Base-by-base conservation (phyloP, 495 filamentous ascomycete species). In the Penicillium diatomitis region DNA sequence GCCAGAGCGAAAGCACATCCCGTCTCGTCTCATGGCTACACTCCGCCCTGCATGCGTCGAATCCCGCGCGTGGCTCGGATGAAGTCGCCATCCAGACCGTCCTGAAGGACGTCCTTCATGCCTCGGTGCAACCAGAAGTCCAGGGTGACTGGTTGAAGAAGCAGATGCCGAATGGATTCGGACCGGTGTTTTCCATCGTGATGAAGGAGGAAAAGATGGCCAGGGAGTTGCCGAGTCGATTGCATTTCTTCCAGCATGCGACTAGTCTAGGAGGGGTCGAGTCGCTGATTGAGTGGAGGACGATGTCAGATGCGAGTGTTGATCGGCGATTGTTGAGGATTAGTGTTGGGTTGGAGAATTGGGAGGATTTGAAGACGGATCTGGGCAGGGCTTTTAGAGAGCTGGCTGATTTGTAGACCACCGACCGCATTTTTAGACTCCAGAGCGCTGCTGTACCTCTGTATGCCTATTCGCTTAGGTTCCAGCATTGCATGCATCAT, bases 191-290 rank as follows among this genome's bases (percentile, higher is more conserved):
- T 58, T 72, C 85, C 1, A 75, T 96, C 36, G 70, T 63, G 9
- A 78, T 87, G 75, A 75, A 77, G 50, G 69, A 71, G 4, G 74
- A 78, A 55, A 64, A 67, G 5, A 60, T 78, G 39, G 91, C 92
- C 3, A 73, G 75, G 34, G 65, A 69, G 36, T 62, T 98, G 46
- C 92, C 92, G 28, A 84, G 83, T 56, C 82, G 86, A 69, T 62
- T 96, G 60, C 50, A 75, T 29, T 77, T 90, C 44, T 98, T 96
- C 72, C 87, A 95, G 54, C 92, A 98, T 75, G 90, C 92, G 5
- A 98, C 92, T 10, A 90, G 85, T 64, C 67, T 98, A 5, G 92
- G 92, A 4, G 89, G 91, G 2, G 89, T 97, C 7, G 92, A 98
- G 79, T 89, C 85, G 54, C 68, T 96, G 75, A 86, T 98, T 59